Conservation (phyloP, 2,329 filamentous ascomycete genomes). For the Epichloe brachyelytri region DNA sequence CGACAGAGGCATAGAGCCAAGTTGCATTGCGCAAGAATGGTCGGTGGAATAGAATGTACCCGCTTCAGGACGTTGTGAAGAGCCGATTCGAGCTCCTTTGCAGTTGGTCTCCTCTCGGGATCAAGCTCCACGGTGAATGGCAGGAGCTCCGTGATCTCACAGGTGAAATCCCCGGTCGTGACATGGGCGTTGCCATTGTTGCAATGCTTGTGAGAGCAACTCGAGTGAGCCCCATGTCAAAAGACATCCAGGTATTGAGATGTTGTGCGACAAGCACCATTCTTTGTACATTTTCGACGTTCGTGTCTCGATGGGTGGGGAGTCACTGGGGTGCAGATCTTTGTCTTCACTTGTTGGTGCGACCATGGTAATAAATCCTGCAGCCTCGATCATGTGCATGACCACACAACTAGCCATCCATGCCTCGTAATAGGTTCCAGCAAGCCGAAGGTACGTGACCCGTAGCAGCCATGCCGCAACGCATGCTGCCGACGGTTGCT, state of each 20-base stretch:
- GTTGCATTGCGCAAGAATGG: conserved; percentile 39
- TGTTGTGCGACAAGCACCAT: conserved; percentile 40
- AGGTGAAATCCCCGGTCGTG: conserved; percentile 28
- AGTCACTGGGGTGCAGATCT: conserved; percentile 10
- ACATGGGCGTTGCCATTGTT: conserved; percentile 26
- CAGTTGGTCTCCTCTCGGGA: conserved; percentile 30
- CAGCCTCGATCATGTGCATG: conserved; percentile 46
- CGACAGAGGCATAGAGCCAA: conserved; percentile 42
- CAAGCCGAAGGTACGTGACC: conserved; percentile 38
- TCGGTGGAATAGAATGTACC: conserved; percentile 25
- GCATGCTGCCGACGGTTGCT: conserved; percentile 11
- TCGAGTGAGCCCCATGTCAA: conserved; percentile 42
- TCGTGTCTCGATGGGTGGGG: conserved; percentile 7
- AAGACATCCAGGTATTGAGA: conserved; percentile 46
- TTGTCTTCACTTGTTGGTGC: conserved; percentile 11
- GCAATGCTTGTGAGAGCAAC: conserved; percentile 33
- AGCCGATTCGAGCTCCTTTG: conserved; percentile 28
- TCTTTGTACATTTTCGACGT: conserved; percentile 27
- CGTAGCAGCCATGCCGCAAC: conserved; percentile 40
- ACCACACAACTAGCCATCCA: conserved; percentile 45
- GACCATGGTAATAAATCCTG: conserved; percentile 34
- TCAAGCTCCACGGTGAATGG: conserved; percentile 41
- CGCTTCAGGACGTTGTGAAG: conserved; percentile 28
- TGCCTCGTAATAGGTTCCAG: conserved; percentile 37
- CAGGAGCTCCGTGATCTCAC: conserved; percentile 38